Percentiles rank a stretch among this genome's conserved stretches.
Conservation (phyloP, 805 yeast genomes). For the Yamadazyma endophytica region DNA sequence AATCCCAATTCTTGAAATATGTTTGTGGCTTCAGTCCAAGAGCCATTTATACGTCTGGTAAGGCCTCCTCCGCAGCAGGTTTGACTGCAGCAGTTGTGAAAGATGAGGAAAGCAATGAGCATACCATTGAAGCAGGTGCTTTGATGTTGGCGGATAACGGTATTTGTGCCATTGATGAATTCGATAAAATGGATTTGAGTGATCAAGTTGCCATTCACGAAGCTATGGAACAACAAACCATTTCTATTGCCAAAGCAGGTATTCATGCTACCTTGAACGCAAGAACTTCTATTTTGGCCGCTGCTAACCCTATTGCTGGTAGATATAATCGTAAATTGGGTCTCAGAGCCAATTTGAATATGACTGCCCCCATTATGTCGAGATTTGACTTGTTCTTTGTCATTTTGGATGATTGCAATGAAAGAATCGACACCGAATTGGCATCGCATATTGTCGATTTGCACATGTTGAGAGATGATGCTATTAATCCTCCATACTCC, state of each 20-base stretch:
- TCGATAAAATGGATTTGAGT: conserved; percentile 92
- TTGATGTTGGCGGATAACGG: conserved; percentile 98
- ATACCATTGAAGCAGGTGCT: conserved; percentile 98
- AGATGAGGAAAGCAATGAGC: conserved; percentile 96
- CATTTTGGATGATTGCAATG: conserved; percentile 91
- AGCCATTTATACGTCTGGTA: conserved; percentile 95
- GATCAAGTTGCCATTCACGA: conserved; percentile 99
- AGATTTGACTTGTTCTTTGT: conserved; percentile 95
- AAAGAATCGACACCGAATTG: conserved; percentile 79
- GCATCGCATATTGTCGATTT: conserved; percentile 91
- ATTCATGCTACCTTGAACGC: conserved; percentile 97
- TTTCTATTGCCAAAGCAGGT: conserved; percentile 97
- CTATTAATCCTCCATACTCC: conserved; percentile 83
- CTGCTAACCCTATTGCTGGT: conserved; percentile 99
- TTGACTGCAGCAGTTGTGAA: conserved; percentile 95
- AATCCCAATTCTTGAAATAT: conserved; percentile 92
- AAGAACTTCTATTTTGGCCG: conserved; percentile 92
- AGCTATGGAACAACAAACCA: conserved; percentile 99
- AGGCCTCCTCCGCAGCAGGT: conserved; percentile 98
- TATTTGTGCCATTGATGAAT: conserved; percentile 97
- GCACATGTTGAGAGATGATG: conserved; percentile 87
- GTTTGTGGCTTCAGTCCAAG: conserved; percentile 89
- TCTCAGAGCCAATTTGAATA: conserved; percentile 78
- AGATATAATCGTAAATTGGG: conserved; percentile 86
- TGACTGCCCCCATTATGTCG: conserved; percentile 99